Evolutionary conservation across 345 rosid species (phyloP).

Genomic region (Eucalyptus melliodora): DNA sequence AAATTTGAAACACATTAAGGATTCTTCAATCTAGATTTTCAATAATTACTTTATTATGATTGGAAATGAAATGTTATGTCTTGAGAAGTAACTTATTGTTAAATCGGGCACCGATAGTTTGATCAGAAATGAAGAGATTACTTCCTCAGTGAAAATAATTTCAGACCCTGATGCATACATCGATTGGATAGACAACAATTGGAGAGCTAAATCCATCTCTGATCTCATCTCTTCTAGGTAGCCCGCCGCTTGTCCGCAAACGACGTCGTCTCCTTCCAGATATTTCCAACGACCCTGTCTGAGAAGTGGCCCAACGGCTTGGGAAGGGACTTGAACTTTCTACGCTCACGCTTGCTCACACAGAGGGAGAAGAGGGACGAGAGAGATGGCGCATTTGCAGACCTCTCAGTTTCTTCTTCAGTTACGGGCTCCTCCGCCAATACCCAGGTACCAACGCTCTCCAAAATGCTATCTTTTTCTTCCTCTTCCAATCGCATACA

Average conservation of each 20-base stretch:
- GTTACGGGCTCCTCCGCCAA: constrained; percentile 7
- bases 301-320: neutral
- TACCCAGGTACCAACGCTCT: constrained; percentile 5
- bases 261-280: neutral
- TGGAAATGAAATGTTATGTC: rapidly evolving
- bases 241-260: neutral
- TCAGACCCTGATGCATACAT: neutral
- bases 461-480: neutral
- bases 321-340: neutral
- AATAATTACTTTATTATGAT: neutral
- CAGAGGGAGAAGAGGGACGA: neutral
- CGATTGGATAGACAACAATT: neutral
- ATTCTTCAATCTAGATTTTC: neutral
- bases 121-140: neutral
- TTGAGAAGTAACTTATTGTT: neutral
- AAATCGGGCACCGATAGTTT: neutral
- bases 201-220: neutral
- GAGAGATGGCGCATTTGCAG: constrained; percentile 13
- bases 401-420: constrained; percentile 12
- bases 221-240: neutral
- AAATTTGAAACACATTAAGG: neutral
- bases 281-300: neutral
- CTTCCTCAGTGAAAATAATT: neutral
- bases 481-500: neutral
- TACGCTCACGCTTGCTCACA: neutral